Evolutionary conservation across 345 rosid species (phyloP), one percentile per base, ranked within the genome.

Genomic region (Eucalyptus cloeziana): DNA sequence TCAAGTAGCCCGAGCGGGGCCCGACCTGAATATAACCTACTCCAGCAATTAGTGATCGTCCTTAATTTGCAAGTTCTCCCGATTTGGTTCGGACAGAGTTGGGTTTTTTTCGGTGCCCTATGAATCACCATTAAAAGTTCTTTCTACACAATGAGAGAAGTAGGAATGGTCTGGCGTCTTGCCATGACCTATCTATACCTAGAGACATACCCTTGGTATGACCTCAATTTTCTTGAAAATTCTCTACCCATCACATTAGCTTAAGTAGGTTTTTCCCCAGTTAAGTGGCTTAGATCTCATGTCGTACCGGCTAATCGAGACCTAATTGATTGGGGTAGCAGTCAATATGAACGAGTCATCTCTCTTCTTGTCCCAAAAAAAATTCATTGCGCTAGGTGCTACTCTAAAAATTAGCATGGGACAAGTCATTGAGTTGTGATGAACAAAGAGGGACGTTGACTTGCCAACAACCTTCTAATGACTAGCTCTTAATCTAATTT

Each of bases 41-140:
- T n/a, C 21, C 6, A 14, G 11, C 16, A 6, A 15, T 64, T 17
- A 7, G 40, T n/a, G 31, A 64, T 64, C 21, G 2, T 4, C 21
- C 40, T n/a, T 64, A 14, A 4, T n/a, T n/a, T 14, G 9, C 0
- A 3, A 10, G 8, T 64, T 7, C 2, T 16, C 4, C 10, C 5
- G 3, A 15, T 14, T 64, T 7, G 9, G 24, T 14, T 64, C 1
- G 3, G 13, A 22, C 22, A 13, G 5, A 40, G 25, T 10, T 11
- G 14, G 14, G 27, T 27, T 11, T 37, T 71, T 33, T 17, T 9
- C 13, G 13, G 12, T 37, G 24, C 9, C 80, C 6, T 71, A 71
- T 40, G 11, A 3, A 33, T 37, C 81, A 8, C 22, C 24, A 5
- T 76, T 4, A 15, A 21, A 76, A 76, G 83, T 11, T 12, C 24